Evolutionary conservation across 2,329 filamentous ascomycete species (phyloP).

Genomic region (Podosphaera aphanis): DNA sequence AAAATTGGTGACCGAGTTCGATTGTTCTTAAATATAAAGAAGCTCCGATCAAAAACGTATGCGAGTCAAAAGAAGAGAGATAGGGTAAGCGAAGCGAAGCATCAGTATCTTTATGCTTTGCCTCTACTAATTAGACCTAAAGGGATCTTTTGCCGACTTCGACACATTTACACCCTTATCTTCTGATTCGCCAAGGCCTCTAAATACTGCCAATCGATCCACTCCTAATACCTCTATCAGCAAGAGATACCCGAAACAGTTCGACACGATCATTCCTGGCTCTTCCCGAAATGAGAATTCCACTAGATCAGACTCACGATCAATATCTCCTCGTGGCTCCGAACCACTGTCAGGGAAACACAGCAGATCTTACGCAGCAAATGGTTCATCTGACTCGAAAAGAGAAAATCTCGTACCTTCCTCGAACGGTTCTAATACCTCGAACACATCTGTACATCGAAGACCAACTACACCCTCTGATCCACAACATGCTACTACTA

Average conservation of each 20-base stretch:
- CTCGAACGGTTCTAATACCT: conserved; percentile 27
- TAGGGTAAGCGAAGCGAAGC: conserved; percentile 33
- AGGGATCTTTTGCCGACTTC: conserved; percentile 69
- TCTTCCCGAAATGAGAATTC: conserved; percentile 17
- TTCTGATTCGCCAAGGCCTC: conserved; percentile 38
- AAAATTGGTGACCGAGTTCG: conserved; percentile 93
- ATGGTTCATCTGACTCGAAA: conserved; percentile 31
- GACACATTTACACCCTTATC: conserved; percentile 42
- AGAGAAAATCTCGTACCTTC: conserved; percentile 28
- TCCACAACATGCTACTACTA: conserved; percentile 10
- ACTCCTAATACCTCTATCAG: conserved; percentile 24
- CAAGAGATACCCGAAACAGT: conserved; percentile 41
- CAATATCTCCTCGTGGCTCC: conserved; percentile 36
- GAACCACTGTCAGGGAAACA: conserved; percentile 12
- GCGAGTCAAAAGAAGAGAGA: conserved; percentile 64
- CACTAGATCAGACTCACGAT: conserved; percentile 37
- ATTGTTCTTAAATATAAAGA: conserved; percentile 67
- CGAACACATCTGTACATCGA: conserved; percentile 25
- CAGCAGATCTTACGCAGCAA: conserved; percentile 33
- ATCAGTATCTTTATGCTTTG: background rate
- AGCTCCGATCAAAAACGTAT: conserved; percentile 52
- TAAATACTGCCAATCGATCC: conserved; percentile 27
- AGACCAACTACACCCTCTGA: conserved; percentile 40
- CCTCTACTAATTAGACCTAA: background rate
- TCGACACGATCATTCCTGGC: conserved; percentile 20